A percentile compares a stretch with the other conserved stretches of the same genome.
phyloP scores from a whole-genome alignment of 2,329 filamentous ascomycete genomes.

The Sporothrix pseudoabietina region DNA sequence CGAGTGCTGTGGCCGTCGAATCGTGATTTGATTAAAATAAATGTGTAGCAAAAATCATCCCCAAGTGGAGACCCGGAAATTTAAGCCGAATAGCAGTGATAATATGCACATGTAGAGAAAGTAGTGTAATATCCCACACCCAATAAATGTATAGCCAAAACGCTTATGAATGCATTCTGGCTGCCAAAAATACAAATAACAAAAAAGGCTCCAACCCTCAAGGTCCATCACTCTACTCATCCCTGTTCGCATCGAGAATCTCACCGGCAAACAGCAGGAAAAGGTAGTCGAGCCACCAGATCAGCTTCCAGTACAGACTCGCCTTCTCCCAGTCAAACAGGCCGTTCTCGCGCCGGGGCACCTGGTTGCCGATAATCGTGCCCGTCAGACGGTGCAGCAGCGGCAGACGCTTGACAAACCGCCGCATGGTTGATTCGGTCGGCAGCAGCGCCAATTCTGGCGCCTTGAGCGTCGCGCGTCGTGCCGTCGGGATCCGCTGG shows the following conservation, averaged over 20 bases:
- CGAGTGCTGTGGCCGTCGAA: background rate
- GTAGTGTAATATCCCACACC: background rate
- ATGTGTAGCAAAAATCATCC: background rate
- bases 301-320: conserved; percentile 68
- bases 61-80: background rate
- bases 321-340: conserved; percentile 75
- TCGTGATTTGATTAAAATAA: conserved; percentile 21
- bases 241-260: conserved; percentile 59
- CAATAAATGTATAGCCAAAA: background rate
- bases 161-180: background rate
- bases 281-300: conserved; percentile 63
- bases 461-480: conserved; percentile 65
- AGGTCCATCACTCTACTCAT: conserved; percentile 45
- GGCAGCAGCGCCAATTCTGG: conserved; percentile 71
- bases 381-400: conserved; percentile 72
- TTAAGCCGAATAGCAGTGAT: background rate
- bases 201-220: background rate
- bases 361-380: conserved; percentile 72
- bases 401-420: conserved; percentile 65
- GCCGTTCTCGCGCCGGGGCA: conserved; percentile 71
- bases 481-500: conserved; percentile 67
- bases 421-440: conserved; percentile 65
- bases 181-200: background rate
- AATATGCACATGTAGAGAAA: background rate
- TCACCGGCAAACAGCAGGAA: conserved; percentile 63